These are phyloP conservation scores for Rhazya stricta DNA, from an alignment of 257 asterid species.

Conservation along the genomic window DNA sequence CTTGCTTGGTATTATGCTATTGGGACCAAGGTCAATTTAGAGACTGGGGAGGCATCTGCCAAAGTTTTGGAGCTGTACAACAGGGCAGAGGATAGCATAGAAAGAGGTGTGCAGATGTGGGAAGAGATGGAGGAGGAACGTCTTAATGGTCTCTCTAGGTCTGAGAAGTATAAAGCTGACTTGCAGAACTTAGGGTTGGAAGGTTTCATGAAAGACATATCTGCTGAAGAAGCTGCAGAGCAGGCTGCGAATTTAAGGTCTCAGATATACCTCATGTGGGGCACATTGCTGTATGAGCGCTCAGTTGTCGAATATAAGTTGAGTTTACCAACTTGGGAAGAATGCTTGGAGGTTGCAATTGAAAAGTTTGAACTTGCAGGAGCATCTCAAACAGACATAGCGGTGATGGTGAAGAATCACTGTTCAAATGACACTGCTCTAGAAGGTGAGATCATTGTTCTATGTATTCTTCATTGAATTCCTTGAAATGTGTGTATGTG, in stretches of 20 bases:
- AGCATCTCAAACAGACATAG: conserved; percentile 76
- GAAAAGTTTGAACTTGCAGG: conserved; percentile 89
- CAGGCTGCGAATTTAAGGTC: conserved; percentile 65
- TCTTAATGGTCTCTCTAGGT: conserved; percentile 74
- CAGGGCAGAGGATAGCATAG: conserved; percentile 95
- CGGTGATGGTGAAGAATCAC: conserved; percentile 94
- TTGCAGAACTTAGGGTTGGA: conserved; percentile 59
- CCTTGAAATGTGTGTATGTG: background rate
- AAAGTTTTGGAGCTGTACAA: conserved; percentile 74
- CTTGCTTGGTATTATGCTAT: conserved; percentile 67
- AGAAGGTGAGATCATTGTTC: conserved; percentile 47
- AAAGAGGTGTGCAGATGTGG: conserved; percentile 87
- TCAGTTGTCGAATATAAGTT: conserved; percentile 87
- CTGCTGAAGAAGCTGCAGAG: conserved; percentile 63
- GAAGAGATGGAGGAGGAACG: conserved; percentile 92
- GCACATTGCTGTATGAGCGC: conserved; percentile 83
- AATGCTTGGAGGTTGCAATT: conserved; percentile 85
- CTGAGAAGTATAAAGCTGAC: conserved; percentile 56
- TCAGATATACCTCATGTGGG: conserved; percentile 86
- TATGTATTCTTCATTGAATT: background rate
- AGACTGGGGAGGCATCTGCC: conserved; percentile 44
- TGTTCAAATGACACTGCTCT: conserved; percentile 90
- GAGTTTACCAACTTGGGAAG: conserved; percentile 87
- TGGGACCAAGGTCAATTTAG: conserved; percentile 51
- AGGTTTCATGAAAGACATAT: conserved; percentile 44